Evolutionary conservation across 2,329 filamentous ascomycete species (phyloP), one percentile per base, ranked within the genome.

Genomic region (Allantophomopsis cytisporea): DNA sequence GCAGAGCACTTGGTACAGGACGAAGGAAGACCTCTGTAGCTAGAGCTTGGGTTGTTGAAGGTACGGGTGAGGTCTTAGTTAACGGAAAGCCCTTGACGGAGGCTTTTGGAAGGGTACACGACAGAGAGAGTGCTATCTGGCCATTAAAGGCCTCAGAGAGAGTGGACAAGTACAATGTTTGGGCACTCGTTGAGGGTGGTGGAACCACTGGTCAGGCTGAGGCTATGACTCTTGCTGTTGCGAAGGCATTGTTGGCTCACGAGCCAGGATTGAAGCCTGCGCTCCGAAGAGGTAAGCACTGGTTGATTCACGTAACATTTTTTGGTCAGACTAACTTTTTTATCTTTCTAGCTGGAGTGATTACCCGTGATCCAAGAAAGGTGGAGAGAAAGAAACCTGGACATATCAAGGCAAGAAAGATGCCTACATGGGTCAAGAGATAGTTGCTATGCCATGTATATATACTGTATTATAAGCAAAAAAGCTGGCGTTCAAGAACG

Each of bases 311-410:
- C 14, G 17, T 37, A 31, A 31, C 32, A 37, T 45, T 36, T 35
- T 37, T 35, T 30, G 3, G 23, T 10, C 8, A 21, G 23, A 12
- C 23, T 28, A 28, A 28, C 23, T 6, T 28, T 28, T 28, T 3
- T 28, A 11, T 28, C 45, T 42, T 50, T 53, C 41, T 60, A 98
- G 91, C 89, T 58, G 93, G 93, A 46, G 87, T 83, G 60, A 75
- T 98, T 47, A 93, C 88, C 39, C 82, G 89, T 56, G 89, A 98
- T 66, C 75, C 80, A 42, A 86, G 89, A 65, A 79, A 71, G 55
- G 93, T 98, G 50, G 91, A 98, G 66, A 89, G 91, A 60, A 98
- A 98, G 80, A 96, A 98, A 75, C 76, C 86, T 41, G 93, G 91
- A 51, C 85, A 86, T 56, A 63, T 94, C 65, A 98, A 98, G 73